Percentiles rank a stretch among this genome's conserved stretches.
Evolutionary conservation across 75 land plant genomes (phyloP).

Genomic region (Gnetum montanum): DNA sequence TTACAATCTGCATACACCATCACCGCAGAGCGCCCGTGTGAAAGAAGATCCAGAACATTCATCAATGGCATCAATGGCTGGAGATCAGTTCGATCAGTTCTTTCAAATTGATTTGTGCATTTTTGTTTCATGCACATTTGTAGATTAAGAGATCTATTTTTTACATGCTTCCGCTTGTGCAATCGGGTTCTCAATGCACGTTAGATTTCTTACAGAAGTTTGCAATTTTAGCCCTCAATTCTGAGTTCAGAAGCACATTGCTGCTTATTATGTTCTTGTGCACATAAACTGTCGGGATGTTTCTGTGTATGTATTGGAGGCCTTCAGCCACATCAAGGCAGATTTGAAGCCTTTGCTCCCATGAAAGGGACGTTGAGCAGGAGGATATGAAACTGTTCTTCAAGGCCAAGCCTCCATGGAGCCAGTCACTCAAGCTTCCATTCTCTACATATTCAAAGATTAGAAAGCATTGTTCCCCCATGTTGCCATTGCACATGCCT

Average conservation of each 20-base stretch:
- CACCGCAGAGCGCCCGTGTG: no score
- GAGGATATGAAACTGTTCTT: constrained; percentile 16
- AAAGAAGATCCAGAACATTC: no score
- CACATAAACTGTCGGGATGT: constrained; percentile 56
- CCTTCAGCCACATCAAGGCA: constrained; percentile 83
- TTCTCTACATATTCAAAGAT: constrained; percentile 77
- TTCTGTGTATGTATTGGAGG: constrained; percentile 72
- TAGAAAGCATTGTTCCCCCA: constrained; percentile 24
- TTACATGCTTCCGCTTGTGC: no score
- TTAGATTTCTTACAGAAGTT: no score
- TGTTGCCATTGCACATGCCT: constrained; percentile 38
- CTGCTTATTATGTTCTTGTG: constrained; percentile 63
- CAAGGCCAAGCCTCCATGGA: constrained; percentile 12
- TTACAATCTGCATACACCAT: no score
- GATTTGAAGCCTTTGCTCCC: constrained; percentile 53
- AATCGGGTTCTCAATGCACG: no score
- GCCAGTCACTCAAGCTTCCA: constrained; percentile 60
- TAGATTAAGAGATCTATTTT: no score
- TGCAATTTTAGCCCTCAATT: constrained; percentile 68
- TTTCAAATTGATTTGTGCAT: no score
- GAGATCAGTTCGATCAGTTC: no score
- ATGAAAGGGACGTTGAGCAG: constrained; percentile 23
- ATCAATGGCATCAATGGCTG: no score
- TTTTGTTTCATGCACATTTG: no score
- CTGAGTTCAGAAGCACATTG: constrained; percentile 57